Evolutionary conservation across 192 early-diverging fungal genomes (phyloP), one percentile per base, ranked within the genome.

Genomic region (Chytriomyces sp.): DNA sequence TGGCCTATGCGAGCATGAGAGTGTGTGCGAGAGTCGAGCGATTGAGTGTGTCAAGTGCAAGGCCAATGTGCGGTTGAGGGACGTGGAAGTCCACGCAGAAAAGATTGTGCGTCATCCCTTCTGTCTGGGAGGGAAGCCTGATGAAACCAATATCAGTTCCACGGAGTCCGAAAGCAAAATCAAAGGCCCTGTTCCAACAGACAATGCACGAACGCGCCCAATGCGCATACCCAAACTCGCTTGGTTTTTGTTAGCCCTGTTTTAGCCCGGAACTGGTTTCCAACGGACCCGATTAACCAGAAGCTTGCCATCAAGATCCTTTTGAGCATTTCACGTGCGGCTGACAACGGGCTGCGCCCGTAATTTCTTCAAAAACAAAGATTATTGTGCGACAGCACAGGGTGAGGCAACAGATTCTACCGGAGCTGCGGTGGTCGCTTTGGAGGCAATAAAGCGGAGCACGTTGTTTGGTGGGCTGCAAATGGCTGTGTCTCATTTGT

Each of bases 201-300:
- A 12, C 86, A 89, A 71, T 97, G 95, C 74, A 57, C 75, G 10
- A 84, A 88, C n/a, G 76, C 84, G 22, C 77, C 76, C 10, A 77
- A 73, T 8, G 59, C 59, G 19, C 56, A 53, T 70, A 44, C n/a
- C 79, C 67, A 33, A 75, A 95, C 89, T 72, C 76, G 0, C 69
- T 93, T 3, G 82, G 83, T 0, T 75, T 94, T 54, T 97, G 95
- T 73, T 72, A 81, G 34, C 72, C 79, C 30, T 97, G 95, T 68
- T 95, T 91, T 82, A n/a, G 89, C 88, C 2, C 93, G 91, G 0
- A 92, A 91, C 58, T 97, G 92, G 86, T 78, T 86, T 2, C 80
- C 91, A 26, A 78, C 86, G 17, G 95, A 97, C 56, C 93, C 91
- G 14, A 83, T 77, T 22, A 78, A 93, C 77, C 77, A 85, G 40